Evolutionary conservation across 2,329 filamentous ascomycete genomes (phyloP), one percentile per base, ranked within the genome.

Genomic region (Xylaria sp.): DNA sequence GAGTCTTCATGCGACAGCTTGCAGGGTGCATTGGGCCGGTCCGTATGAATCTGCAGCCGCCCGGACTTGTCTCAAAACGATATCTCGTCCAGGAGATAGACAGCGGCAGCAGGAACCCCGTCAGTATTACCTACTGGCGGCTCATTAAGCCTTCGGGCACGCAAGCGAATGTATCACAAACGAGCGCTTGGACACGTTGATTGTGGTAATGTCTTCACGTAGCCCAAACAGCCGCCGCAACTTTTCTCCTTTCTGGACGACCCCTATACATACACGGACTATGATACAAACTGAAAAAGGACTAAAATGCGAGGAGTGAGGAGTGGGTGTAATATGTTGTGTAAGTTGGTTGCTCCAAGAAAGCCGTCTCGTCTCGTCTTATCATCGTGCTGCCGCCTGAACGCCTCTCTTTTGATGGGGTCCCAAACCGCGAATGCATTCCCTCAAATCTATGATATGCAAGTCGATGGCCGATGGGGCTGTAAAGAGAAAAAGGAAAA

Each of bases 361-460:
- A 53, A 59, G 47, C 56, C 59, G 46, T 46, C 50, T 63, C 56
- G 57, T 62, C 59, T 50, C 62, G 59, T 62, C 58, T 50, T 61
- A 56, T 63, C 60, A 53, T 62, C 45, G 52, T 44, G 44, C 56
- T 61, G 58, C 57, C 59, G 62, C 61, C 61, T 62, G 50, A 64
- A 65, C 62, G 62, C 62, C 63, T 57, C 63, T 57, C 44, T 58
- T 52, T 58, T 56, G 57, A 54, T 59, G 24, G 54, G n/a, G n/a
- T n/a, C 42, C 62, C 58, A 54, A 59, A 60, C 54, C 58, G 62
- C 61, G 59, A 60, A 66, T 66, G 63, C 61, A 60, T 59, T 62
- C 48, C 56, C 55, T 50, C 60, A 55, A 44, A 56, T 62, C 55
- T 66, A 61, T 63, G 48, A 52, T 66, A 63, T 63, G 62, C 63